Base-by-base conservation (phyloP, 1,284 basidiomycete genomes). In the Marasmius fiardii region DNA sequence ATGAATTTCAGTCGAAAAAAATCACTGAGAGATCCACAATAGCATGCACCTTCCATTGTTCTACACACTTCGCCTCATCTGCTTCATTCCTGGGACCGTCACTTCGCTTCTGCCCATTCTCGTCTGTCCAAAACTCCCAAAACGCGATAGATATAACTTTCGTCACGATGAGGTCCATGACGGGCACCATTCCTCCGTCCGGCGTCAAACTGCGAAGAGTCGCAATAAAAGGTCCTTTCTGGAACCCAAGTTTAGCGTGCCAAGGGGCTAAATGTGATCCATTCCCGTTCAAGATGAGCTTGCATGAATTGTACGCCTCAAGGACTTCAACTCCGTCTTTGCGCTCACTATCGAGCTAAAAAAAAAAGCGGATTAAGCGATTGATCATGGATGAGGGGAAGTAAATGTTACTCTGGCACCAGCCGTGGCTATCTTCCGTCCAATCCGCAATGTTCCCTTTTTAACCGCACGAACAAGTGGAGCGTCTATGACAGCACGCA, bases 191-290 rank as follows among this genome's bases (percentile, higher is more conserved):
- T 0, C 96, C 97, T 0, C 96, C 96, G 61, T 96, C 92, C 0
- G 85, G 69, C 0, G 86, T 87, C 48, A 99, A 72, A 62, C 90
- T 93, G 52, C 87, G 81, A 57, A 98, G 70, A 1, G 89, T 90
- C 0, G 93, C 83, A 26, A 93, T 75, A 64, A 83, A 92, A 1
- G 82, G 82, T 1, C 73, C 70, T 26, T 66, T 68, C 54, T 81
- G 78, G 63, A 93, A 92, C 3, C 96, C 96, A 1, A 99, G 79
- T 59, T 87, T 90, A 1, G 88, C 78, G 65, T 98, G 84, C 96
- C 96, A 99, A 0, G 82, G 81, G 1, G 89, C 91, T 35, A 96
- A 77, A 61, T 90, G 88, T 0, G 90, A 87, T 0, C 90, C 90
- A 70, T 99, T 99, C 1, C 92, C 94, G 2, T 79, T 78, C 20